Conservation (phyloP, 2,329 filamentous ascomycete genomes). For the Thielaviopsis populi region DNA sequence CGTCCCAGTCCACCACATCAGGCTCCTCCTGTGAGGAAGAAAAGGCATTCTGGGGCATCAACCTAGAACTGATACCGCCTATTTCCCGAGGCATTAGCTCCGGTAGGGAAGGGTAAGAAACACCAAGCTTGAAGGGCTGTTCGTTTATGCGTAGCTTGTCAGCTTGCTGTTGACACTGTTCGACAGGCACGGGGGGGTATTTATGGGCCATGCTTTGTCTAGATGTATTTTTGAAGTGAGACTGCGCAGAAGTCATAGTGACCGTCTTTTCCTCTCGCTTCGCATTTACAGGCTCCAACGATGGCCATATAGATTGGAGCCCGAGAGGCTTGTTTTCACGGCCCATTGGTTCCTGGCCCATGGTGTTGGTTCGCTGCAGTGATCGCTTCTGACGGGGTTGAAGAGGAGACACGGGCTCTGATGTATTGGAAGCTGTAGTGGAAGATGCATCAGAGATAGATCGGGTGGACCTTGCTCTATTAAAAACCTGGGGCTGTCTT, state of each 20-base stretch:
- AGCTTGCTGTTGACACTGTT: background rate
- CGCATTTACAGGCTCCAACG: background rate
- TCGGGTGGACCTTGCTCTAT: background rate
- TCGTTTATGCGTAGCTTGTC: background rate
- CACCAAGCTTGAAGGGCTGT: background rate
- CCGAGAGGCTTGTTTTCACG: too few species aligned
- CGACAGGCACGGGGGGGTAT: background rate
- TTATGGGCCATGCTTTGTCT: background rate
- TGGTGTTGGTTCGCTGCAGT: background rate
- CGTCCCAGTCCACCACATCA: slow-evolving; percentile 2
- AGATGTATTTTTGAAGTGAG: too few species aligned
- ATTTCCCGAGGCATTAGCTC: background rate
- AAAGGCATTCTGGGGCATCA: background rate
- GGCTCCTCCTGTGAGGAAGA: background rate
- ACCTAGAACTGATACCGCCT: background rate
- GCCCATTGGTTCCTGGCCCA: too few species aligned
- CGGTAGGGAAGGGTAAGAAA: background rate
- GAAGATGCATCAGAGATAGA: background rate
- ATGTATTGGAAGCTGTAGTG: background rate
- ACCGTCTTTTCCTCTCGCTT: background rate
- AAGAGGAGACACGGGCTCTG: too few species aligned
- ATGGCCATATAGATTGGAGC: too few species aligned
- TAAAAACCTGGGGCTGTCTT: background rate
- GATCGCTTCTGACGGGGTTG: background rate
- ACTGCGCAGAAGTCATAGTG: too few species aligned